A percentile compares a stretch with the other conserved stretches of the same genome.
phyloP scores from a whole-genome alignment of 169 alveolate genomes.

The Plasmodium inui region DNA sequence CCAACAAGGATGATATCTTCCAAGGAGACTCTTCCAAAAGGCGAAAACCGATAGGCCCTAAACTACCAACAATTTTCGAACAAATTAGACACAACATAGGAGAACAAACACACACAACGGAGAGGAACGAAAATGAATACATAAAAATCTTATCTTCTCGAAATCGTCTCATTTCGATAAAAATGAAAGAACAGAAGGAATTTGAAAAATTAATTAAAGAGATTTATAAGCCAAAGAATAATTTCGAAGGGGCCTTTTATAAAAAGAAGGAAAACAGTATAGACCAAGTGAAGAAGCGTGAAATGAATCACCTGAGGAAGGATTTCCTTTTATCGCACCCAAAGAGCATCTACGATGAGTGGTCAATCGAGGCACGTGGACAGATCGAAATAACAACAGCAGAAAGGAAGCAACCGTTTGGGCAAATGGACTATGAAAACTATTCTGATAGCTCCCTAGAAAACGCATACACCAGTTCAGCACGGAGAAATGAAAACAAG shows the following conservation, averaged over 20 bases:
- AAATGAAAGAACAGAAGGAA: slow-evolving; percentile 55
- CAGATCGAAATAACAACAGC: neutral
- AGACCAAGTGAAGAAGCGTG: slow-evolving; percentile 9
- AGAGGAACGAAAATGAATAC: slow-evolving; percentile 35
- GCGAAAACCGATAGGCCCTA: slow-evolving; percentile 33
- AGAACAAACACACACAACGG: neutral
- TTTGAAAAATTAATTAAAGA: slow-evolving; percentile 40
- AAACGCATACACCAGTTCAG: neutral
- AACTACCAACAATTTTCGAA: slow-evolving; percentile 49
- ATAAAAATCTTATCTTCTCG: slow-evolving; percentile 28
- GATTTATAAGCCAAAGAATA: slow-evolving; percentile 60
- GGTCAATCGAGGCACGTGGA: neutral
- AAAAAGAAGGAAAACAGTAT: slow-evolving; percentile 7
- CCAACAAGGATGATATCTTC: neutral
- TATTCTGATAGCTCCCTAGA: slow-evolving; percentile 42
- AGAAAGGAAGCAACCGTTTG: neutral
- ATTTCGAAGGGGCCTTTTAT: slow-evolving; percentile 75
- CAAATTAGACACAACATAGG: slow-evolving; percentile 18
- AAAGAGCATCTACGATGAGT: neutral
- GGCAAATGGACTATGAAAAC: neutral
- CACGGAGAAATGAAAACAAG: neutral
- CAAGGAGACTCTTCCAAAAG: neutral
- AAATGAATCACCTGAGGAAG: neutral
- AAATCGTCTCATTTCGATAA: slow-evolving; percentile 38
- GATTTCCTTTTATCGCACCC: neutral